These are phyloP conservation scores for Prunus yedoensis DNA, from an alignment of 331 rosid genomes.

Conservation along the genomic window DNA sequence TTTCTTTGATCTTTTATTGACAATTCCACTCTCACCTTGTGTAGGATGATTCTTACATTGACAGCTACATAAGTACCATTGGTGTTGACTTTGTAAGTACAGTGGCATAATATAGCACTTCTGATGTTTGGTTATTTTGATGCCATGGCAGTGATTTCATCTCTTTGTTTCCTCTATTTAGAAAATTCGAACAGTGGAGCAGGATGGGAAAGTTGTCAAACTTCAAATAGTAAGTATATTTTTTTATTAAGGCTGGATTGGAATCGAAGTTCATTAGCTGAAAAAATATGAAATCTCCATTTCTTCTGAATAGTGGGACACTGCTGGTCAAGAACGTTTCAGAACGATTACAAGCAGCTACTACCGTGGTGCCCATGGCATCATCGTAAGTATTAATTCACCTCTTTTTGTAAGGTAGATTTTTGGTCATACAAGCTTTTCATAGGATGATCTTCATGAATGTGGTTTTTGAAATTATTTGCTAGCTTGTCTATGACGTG, in stretches of 20 bases:
- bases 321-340: constrained; percentile 81
- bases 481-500: constrained; percentile 81
- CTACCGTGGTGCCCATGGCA: constrained; percentile 80
- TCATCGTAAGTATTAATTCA: constrained; percentile 45
- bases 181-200: constrained; percentile 76
- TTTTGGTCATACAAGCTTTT: background rate
- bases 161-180: constrained; percentile 26
- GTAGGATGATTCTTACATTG: constrained; percentile 75
- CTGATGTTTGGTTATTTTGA: constrained; percentile 15
- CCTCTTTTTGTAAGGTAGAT: background rate
- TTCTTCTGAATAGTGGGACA: constrained; percentile 56
- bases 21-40: constrained; percentile 14
- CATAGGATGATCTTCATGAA: background rate
- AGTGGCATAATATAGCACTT: background rate
- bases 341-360: constrained; percentile 75
- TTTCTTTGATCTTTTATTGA: constrained; percentile 5
- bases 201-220: constrained; percentile 65
- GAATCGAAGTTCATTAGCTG: background rate
- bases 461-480: constrained; percentile 1
- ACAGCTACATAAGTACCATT: constrained; percentile 69
- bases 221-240: constrained; percentile 59
- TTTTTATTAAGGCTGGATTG: constrained; percentile 17
- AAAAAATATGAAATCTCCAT: background rate
- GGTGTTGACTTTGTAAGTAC: constrained; percentile 75
- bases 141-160: constrained; percentile 22